A percentile compares a stretch with the other conserved stretches of the same genome.
phyloP scores from a whole-genome alignment of 345 rosid genomes.

The Sonneratia caseolaris region DNA sequence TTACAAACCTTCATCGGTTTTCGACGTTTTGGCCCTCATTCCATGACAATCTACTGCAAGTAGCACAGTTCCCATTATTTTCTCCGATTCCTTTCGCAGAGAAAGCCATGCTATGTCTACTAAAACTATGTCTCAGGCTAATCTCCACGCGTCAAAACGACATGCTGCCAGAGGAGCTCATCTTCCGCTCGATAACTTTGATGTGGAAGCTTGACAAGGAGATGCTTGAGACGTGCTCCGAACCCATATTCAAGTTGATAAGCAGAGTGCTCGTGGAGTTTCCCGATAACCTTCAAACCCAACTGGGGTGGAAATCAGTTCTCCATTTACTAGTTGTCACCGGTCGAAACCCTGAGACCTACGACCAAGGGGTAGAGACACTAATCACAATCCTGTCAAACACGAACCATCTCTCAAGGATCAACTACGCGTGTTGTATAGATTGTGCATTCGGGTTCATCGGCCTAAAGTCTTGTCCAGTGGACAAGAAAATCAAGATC shows the following conservation, averaged over 20 bases:
- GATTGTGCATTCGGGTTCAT: conserved; percentile 79
- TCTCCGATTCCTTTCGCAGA: conserved; percentile 78
- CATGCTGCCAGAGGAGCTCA: conserved; percentile 44
- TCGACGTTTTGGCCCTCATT: conserved; percentile 56
- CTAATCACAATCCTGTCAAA: conserved; percentile 54
- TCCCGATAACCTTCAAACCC: conserved; percentile 52
- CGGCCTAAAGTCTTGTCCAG: conserved; percentile 53
- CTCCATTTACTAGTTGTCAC: conserved; percentile 61
- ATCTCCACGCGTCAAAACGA: conserved; percentile 40
- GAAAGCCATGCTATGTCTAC: conserved; percentile 50
- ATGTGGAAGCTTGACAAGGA: conserved; percentile 94
- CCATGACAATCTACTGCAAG: conserved; percentile 52
- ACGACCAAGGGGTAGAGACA: conserved; percentile 65
- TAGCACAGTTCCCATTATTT: conserved; percentile 67
- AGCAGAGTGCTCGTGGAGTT: conserved; percentile 52
- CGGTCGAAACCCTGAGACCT: conserved; percentile 61
- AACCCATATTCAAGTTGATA: conserved; percentile 42
- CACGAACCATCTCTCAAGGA: conserved; percentile 30
- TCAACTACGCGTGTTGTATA: conserved; percentile 53
- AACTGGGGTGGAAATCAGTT: conserved; percentile 72
- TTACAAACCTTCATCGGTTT: conserved; percentile 50
- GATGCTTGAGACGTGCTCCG: conserved; percentile 59
- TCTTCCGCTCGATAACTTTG: conserved; percentile 66
- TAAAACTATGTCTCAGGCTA: conserved; percentile 58
- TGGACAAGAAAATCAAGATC: conserved; percentile 60